phyloP scores from a whole-genome alignment of 345 rosid species.

The Citrus australasica region DNA sequence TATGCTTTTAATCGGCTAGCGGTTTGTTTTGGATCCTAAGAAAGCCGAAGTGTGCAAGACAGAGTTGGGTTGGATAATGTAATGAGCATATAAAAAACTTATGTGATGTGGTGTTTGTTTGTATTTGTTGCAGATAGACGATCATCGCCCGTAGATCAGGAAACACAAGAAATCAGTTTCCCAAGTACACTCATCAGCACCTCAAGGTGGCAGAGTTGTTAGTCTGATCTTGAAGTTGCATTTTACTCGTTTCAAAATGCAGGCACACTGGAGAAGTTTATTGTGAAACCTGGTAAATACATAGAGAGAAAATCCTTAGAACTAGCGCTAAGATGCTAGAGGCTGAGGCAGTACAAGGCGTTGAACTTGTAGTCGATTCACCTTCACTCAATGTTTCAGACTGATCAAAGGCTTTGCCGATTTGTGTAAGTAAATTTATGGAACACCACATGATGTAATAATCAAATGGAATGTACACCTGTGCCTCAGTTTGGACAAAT shows the following conservation, averaged over 20 bases:
- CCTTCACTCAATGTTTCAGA: too few relatives aligned
- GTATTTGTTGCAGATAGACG: not conserved
- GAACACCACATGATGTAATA: too few relatives aligned
- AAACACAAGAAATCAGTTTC: not conserved
- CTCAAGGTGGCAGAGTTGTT: constrained; percentile 2
- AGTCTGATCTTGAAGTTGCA: not conserved
- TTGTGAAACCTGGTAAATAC: not conserved
- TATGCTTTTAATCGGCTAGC: not conserved
- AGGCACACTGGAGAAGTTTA: not conserved
- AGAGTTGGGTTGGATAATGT: too few relatives aligned
- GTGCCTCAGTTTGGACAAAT: too few relatives aligned
- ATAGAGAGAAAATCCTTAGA: not conserved
- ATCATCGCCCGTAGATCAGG: not conserved
- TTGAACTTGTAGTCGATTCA: not conserved
- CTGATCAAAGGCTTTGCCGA: too few relatives aligned
- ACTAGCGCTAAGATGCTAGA: not conserved
- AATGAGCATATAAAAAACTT: too few relatives aligned
- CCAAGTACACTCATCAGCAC: not conserved
- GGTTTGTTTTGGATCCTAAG: not conserved
- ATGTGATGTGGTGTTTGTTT: not conserved
- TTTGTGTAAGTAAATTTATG: too few relatives aligned
- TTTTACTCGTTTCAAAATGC: not conserved
- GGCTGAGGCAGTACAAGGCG: not conserved
- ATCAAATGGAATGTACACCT: too few relatives aligned
- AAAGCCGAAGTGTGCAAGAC: too few relatives aligned